A percentile compares a stretch with the other conserved stretches of the same genome.
phyloP scores from a whole-genome alignment of 108 stramenopile species.

The Seminavis robusta region DNA sequence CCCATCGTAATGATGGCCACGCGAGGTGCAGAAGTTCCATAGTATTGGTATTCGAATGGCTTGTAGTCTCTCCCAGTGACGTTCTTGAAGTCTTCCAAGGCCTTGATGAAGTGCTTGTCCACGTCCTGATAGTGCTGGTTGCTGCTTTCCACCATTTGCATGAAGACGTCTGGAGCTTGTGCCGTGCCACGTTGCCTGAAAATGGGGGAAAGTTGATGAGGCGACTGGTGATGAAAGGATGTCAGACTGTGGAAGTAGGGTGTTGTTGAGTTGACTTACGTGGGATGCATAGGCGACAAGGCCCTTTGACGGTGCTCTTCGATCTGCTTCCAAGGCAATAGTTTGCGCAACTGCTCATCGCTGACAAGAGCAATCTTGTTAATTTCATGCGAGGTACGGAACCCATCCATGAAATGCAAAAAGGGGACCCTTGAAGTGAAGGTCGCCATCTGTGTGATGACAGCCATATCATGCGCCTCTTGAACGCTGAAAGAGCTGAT shows the following conservation, averaged over 20 bases:
- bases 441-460: constrained; percentile 46
- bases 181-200: constrained; percentile 60
- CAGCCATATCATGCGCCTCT: constrained; percentile 68
- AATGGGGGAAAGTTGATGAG: neutral
- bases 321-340: constrained; percentile 57
- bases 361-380: constrained; percentile 47
- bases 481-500: constrained; percentile 56
- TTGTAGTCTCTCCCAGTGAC: constrained; percentile 44
- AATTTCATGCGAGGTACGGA: constrained; percentile 60
- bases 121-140: constrained; percentile 49
- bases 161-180: constrained; percentile 63
- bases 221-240: neutral
- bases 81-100: constrained; percentile 31
- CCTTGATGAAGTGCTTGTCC: constrained; percentile 29
- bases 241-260: neutral
- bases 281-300: constrained; percentile 61
- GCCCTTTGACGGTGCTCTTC: constrained; percentile 60
- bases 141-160: constrained; percentile 61
- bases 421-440: constrained; percentile 59
- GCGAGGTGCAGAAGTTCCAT: constrained; percentile 39
- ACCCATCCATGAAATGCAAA: constrained; percentile 63
- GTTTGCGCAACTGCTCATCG: constrained; percentile 41
- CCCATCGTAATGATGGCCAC: constrained; percentile 65
- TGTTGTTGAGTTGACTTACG: constrained; percentile 18
- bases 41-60: constrained; percentile 52